Percentiles rank a stretch among this genome's conserved stretches.
phyloP scores from a whole-genome alignment of 441 rosid genomes.

The Pelargonium australe region DNA sequence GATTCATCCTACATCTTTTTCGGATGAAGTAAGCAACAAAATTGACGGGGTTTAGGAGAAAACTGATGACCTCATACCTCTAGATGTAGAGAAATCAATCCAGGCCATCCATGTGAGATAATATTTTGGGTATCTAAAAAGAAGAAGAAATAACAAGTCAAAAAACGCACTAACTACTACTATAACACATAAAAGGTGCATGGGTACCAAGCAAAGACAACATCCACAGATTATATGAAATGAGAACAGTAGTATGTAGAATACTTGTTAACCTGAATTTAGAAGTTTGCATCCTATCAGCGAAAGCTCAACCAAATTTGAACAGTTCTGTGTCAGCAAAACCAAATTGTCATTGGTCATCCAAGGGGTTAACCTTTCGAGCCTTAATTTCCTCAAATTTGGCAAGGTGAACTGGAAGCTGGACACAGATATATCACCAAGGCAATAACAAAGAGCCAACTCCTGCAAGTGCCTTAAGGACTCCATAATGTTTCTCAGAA shows the following conservation, averaged over 20 bases:
- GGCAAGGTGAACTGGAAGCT: constrained; percentile 43
- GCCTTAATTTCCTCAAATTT: constrained; percentile 50
- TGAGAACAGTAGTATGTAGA: neutral
- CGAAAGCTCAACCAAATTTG: constrained; percentile 50
- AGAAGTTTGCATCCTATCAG: constrained; percentile 60
- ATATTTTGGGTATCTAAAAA: constrained; percentile 49
- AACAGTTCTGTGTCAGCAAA: constrained; percentile 47
- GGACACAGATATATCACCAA: constrained; percentile 59
- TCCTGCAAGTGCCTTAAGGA: constrained; percentile 43
- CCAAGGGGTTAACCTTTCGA: constrained; percentile 69
- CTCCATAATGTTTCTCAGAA: constrained; percentile 34
- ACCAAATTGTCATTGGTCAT: constrained; percentile 57
- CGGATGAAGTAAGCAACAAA: neutral
- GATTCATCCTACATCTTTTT: too few species aligned
- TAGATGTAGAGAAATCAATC: constrained; percentile 54
- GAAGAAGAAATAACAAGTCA: constrained; percentile 16
- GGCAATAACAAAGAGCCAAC: constrained; percentile 57
- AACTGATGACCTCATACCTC: constrained; percentile 43
- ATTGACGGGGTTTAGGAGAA: neutral
- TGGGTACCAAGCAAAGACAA: neutral
- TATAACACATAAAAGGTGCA: neutral
- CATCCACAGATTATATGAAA: neutral
- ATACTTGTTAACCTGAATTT: constrained; percentile 38
- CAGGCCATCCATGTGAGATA: constrained; percentile 74
- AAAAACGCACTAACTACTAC: too few species aligned